Percentiles rank a stretch among this genome's conserved stretches.
Conservation (phyloP, 768 basidiomycete species). For the Daedaleopsis nitida region DNA sequence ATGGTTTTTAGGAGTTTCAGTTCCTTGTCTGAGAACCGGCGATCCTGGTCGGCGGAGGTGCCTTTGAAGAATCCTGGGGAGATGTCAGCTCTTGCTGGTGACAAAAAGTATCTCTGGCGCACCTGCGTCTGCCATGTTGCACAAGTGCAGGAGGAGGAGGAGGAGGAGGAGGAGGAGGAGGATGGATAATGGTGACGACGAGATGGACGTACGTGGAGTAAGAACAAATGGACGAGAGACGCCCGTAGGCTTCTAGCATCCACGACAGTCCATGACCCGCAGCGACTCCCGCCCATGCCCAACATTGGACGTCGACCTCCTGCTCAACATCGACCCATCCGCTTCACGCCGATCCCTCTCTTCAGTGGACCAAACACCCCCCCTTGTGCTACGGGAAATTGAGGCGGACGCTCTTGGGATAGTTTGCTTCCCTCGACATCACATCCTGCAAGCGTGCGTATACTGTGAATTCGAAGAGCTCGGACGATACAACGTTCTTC, state of each 20-base stretch:
- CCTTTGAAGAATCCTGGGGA: slow-evolving; percentile 80
- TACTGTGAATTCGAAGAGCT: too few species aligned
- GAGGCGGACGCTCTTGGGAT: too few species aligned
- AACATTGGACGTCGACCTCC: too few species aligned
- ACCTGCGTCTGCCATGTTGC: slow-evolving; percentile 35
- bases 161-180: background rate
- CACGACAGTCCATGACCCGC: background rate
- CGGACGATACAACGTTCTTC: too few species aligned
- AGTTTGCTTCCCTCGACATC: too few species aligned
- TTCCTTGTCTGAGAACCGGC: slow-evolving; percentile 95
- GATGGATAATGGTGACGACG: background rate
- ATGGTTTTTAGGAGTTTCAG: slow-evolving; percentile 82
- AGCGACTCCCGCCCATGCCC: background rate
- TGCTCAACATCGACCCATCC: too few species aligned
- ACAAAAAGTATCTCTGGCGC: background rate
- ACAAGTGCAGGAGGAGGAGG: background rate
- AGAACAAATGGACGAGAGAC: background rate
- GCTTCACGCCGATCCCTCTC: too few species aligned
- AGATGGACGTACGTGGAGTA: background rate
- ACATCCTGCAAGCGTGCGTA: too few species aligned
- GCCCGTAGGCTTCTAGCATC: background rate
- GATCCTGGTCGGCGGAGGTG: slow-evolving; percentile 88
- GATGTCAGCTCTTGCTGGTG: background rate
- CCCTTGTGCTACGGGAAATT: too few species aligned
- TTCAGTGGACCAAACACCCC: too few species aligned